These are phyloP conservation scores for Acanthamoeba triangularis DNA, from an alignment of 208 protist genomes.

Conservation along the genomic window DNA sequence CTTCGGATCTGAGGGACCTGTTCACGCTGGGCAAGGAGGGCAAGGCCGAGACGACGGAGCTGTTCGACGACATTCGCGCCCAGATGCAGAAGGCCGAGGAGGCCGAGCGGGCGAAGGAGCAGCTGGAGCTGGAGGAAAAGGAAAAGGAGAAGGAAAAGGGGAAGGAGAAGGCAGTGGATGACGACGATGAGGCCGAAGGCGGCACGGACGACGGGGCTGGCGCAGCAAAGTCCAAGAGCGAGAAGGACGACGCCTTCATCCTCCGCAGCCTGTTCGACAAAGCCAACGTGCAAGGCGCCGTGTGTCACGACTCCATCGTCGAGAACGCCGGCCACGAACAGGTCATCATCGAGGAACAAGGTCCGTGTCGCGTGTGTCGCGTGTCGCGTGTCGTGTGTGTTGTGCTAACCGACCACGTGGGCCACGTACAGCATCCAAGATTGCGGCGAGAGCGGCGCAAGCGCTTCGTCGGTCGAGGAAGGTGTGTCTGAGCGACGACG, in stretches of 20 bases:
- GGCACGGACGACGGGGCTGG: neutral
- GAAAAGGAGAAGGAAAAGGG: neutral
- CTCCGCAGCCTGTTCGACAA: conserved; percentile 58
- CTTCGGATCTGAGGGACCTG: neutral
- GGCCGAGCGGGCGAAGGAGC: neutral
- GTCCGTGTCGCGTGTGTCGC: neutral
- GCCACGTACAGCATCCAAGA: conserved; percentile 59
- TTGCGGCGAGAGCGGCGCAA: conserved; percentile 77
- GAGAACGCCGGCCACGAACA: conserved; percentile 62
- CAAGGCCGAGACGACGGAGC: conserved; percentile 55
- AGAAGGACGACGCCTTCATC: conserved; percentile 73
- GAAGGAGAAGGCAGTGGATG: conserved; percentile 64
- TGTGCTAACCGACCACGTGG: neutral
- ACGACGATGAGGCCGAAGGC: neutral
- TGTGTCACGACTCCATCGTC: conserved; percentile 84
- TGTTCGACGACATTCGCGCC: conserved; percentile 59
- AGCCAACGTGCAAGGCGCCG: neutral
- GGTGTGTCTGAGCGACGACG: neutral
- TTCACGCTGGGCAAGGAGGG: conserved; percentile 59
- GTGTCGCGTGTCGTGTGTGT: neutral
- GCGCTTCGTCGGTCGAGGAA: conserved; percentile 70
- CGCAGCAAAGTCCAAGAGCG: neutral
- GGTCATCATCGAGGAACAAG: conserved; percentile 44
- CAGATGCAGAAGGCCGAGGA: conserved; percentile 63
- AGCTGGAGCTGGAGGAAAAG: neutral